These are phyloP conservation scores for Lepidium africanum DNA, from an alignment of 345 rosid genomes.

Conservation along the genomic window DNA sequence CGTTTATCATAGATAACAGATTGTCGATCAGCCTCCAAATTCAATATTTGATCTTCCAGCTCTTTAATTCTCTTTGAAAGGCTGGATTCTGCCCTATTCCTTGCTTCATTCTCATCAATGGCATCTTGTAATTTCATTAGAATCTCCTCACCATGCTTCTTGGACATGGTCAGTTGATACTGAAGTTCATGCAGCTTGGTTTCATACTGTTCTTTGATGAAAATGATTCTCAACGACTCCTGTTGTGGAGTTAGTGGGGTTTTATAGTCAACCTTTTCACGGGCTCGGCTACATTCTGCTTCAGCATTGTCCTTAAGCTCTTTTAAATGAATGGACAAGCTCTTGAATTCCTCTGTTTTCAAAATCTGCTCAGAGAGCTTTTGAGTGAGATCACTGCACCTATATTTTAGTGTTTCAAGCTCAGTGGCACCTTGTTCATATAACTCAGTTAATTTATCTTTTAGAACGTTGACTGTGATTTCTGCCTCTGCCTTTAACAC, in stretches of 20 bases:
- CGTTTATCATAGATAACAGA: slow-evolving; percentile 55
- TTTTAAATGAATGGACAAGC: slow-evolving; percentile 68
- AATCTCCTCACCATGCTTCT: slow-evolving; percentile 87
- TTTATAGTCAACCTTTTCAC: slow-evolving; percentile 48
- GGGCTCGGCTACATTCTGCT: slow-evolving; percentile 50
- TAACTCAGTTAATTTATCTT: slow-evolving; percentile 52
- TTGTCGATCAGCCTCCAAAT: slow-evolving; percentile 71
- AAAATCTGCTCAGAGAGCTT: slow-evolving; percentile 73
- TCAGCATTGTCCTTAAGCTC: slow-evolving; percentile 90
- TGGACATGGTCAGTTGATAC: slow-evolving; percentile 76
- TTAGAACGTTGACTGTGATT: slow-evolving; percentile 40
- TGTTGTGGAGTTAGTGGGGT: slow-evolving; percentile 55
- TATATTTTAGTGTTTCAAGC: slow-evolving; percentile 36
- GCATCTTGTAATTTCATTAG: slow-evolving; percentile 90
- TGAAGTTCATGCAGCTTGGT: slow-evolving; percentile 76
- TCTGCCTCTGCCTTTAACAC: slow-evolving; percentile 55
- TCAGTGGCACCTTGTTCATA: slow-evolving; percentile 36
- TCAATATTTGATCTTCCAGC: slow-evolving; percentile 58
- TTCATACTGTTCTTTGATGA: slow-evolving; percentile 93
- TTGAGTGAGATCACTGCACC: slow-evolving; percentile 51
- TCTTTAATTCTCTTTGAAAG: slow-evolving; percentile 75
- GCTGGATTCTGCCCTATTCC: slow-evolving; percentile 73
- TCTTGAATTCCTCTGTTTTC: slow-evolving; percentile 86
- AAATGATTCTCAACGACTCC: slow-evolving; percentile 92
- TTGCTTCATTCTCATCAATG: slow-evolving; percentile 68